Conservation (phyloP, 768 basidiomycete genomes). For the Tephrocybe sp. region DNA sequence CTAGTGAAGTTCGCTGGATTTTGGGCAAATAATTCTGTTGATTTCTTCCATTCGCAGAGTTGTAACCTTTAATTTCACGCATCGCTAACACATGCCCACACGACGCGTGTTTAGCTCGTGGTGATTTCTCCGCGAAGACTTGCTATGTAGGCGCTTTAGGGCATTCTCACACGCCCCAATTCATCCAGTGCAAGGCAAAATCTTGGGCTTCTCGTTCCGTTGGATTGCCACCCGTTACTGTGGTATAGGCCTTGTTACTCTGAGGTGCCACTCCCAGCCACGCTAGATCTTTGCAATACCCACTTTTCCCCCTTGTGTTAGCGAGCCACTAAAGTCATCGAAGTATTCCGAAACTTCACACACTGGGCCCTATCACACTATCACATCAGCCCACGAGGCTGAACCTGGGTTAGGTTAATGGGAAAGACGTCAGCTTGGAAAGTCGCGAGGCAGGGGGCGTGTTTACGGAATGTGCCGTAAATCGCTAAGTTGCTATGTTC, state of each 20-base stretch:
- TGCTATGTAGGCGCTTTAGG: too few species aligned
- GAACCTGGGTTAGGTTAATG: not conserved
- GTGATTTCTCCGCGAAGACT: not conserved
- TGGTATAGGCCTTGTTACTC: not conserved
- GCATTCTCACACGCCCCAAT: too few species aligned
- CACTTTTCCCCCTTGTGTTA: too few species aligned
- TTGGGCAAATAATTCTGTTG: constrained; percentile 9
- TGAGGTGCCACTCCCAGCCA: not conserved
- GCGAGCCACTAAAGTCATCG: too few species aligned
- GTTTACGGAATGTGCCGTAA: constrained; percentile 25
- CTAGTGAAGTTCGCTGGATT: constrained; percentile 53
- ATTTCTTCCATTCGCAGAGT: not conserved
- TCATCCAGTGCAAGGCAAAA: too few species aligned
- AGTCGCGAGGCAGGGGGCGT: constrained; percentile 18
- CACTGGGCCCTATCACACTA: too few species aligned
- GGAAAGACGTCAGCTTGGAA: constrained; percentile 1
- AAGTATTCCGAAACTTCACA: too few species aligned
- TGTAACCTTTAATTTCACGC: not conserved
- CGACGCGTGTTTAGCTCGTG: constrained; percentile 5
- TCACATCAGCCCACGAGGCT: too few species aligned
- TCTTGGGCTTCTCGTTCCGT: too few species aligned
- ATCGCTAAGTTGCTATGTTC: constrained; percentile 22
- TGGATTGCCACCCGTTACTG: too few species aligned
- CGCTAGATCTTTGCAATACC: too few species aligned
- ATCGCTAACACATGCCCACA: not conserved